Evolutionary conservation across 768 basidiomycete species (phyloP).

Genomic region (Tulasnella sp.): DNA sequence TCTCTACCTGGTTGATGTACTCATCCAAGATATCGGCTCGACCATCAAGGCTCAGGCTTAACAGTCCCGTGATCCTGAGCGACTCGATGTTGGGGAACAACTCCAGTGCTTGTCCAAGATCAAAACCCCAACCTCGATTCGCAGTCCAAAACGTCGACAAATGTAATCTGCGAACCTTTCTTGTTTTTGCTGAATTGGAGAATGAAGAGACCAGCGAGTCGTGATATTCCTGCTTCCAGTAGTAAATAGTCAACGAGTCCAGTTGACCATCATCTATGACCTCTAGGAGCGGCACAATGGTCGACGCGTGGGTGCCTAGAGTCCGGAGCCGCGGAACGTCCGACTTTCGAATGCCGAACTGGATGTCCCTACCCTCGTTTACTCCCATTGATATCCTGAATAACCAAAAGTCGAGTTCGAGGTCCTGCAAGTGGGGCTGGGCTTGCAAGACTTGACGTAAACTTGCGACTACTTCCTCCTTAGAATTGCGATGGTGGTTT

Average conservation of each 20-base stretch:
- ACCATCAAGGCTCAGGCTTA: no score
- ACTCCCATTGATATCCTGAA: not conserved
- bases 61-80: not conserved
- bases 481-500: not conserved
- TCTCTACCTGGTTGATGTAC: not conserved
- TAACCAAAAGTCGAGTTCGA: not conserved
- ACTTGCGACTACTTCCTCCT: not conserved
- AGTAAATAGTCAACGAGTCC: not conserved
- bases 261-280: not conserved
- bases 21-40: no score
- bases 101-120: not conserved
- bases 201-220: not conserved
- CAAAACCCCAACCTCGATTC: not conserved
- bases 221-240: not conserved
- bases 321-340: no score
- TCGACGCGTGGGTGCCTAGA: no score
- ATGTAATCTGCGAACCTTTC: not conserved
- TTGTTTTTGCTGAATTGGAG: not conserved
- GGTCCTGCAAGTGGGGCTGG: not conserved
- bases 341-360: not conserved
- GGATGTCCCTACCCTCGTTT: not conserved
- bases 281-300: not conserved
- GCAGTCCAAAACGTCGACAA: not conserved
- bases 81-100: not conserved
- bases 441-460: not conserved